A percentile compares a stretch with the other conserved stretches of the same genome.
These are phyloP conservation scores for Thoreauomyces humboldtii DNA, from an alignment of 192 early-diverging fungal species.

Conservation along the genomic window DNA sequence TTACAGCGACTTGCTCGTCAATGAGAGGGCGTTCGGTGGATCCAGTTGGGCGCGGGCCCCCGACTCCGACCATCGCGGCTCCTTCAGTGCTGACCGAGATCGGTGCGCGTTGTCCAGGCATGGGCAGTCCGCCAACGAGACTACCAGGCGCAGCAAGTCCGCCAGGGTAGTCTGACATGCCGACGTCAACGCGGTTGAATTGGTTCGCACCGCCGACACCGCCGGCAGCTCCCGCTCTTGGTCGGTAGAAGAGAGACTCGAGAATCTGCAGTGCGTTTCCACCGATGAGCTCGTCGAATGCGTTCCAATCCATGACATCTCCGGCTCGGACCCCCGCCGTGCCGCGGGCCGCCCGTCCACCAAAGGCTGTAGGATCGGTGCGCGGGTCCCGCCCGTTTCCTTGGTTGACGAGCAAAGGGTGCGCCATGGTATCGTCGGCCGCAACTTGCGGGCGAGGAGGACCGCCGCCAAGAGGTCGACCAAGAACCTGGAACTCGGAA, in stretches of 20 bases:
- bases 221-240: not conserved
- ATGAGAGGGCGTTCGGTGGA: not conserved
- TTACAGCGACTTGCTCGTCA: conserved; percentile 38
- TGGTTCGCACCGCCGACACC: conserved; percentile 17
- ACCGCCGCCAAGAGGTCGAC: conserved; percentile 33
- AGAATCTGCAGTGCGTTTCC: conserved; percentile 55
- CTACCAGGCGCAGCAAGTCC: conserved; percentile 13
- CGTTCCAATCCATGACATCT: conserved; percentile 52
- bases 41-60: not conserved
- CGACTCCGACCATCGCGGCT: not conserved
- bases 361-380: not conserved
- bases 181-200: not conserved
- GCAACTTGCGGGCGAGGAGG: conserved; percentile 8
- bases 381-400: not conserved
- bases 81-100: not conserved
- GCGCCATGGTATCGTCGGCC: conserved; percentile 57
- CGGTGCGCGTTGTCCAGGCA: not conserved
- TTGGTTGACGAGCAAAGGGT: conserved; percentile 64
- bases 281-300: conserved; percentile 64
- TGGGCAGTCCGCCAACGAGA: conserved; percentile 15
- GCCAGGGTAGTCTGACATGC: conserved; percentile 1
- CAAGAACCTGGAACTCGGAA: conserved; percentile 33
- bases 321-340: conserved; percentile 14
- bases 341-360: not conserved
- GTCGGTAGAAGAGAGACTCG: conserved; percentile 43